Evolutionary conservation across 2,329 filamentous ascomycete species (phyloP).

Genomic region (Alternaria postmessia): DNA sequence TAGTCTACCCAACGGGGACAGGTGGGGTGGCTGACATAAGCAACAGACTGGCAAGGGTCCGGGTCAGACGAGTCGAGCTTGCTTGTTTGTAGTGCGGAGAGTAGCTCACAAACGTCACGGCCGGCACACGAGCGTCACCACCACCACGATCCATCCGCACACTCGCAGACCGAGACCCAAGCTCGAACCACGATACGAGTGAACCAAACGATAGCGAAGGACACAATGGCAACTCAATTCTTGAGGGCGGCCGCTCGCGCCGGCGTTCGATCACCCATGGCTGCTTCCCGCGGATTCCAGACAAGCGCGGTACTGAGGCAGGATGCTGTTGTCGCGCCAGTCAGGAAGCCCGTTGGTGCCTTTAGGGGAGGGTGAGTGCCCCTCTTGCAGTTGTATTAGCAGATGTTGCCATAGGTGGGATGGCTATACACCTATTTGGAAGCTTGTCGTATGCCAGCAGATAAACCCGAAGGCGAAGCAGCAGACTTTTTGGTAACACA

Average conservation of each 20-base stretch:
- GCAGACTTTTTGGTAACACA: neutral
- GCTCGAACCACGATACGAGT: neutral
- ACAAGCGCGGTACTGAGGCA: conserved; percentile 46
- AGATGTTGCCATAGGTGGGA: neutral
- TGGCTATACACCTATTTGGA: neutral
- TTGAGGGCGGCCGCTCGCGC: conserved; percentile 52
- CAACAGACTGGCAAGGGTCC: conserved; percentile 7
- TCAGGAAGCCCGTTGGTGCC: conserved; percentile 73
- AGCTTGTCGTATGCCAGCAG: neutral
- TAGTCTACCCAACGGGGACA: conserved; percentile 7
- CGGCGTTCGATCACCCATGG: conserved; percentile 29
- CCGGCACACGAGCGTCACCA: conserved; percentile 15
- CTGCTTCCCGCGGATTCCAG: conserved; percentile 50
- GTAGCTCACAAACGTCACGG: conserved; percentile 18
- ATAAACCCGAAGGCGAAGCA: neutral
- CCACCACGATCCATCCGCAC: neutral
- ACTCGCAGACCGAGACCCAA: neutral
- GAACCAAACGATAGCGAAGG: neutral
- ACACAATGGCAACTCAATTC: conserved; percentile 56
- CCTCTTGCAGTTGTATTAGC: neutral
- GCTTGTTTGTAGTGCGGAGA: conserved; percentile 18
- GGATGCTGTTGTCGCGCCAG: conserved; percentile 53
- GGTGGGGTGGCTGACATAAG: conserved; percentile 12
- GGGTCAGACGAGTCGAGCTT: conserved; percentile 18
- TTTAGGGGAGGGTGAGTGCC: conserved; percentile 74